Evolutionary conservation across 345 rosid species (phyloP), one percentile per base, ranked within the genome.

Genomic region (Odontarrhena argentea): DNA sequence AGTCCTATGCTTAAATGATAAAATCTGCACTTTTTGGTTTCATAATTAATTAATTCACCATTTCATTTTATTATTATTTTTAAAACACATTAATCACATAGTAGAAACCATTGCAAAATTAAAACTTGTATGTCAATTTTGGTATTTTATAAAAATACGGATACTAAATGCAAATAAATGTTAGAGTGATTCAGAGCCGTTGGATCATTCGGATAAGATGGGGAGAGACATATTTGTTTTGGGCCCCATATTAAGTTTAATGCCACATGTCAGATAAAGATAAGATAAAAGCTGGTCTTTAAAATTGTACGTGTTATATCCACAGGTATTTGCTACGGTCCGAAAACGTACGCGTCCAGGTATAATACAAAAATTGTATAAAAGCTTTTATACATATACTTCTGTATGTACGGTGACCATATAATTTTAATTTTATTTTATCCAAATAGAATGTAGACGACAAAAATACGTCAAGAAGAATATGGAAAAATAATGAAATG

Each of bases 131-230:
- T 54, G 25, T 12, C 7, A 24, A 34, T 9, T 37, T 18, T 52
- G 63, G 55, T 44, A 60, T 11, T 28, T 14, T 74, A 3, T 13
- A 9, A 5, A 42, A 67, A 54, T 53, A 60, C 26, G 0, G 55
- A 52, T 1, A 46, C 57, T 12, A n/a, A 12, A 15, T 44, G 26
- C 1, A 58, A 60, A 15, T 22, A 4, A 4, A 25, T 1, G 2
- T 6, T 2, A 10, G 22, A 13, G 15, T 18, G 37, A 18, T 6
- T 52, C 0, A 60, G 9, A 67, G 58, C 73, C 77, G 77, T 74
- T 67, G 57, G 73, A 74, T 74, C 32, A 3, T 42, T 37, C 38
- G 73, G 73, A 74, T 74, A 74, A 74, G 77, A 74, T 67, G 77
- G 28, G 28, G 61, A 44, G 30, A 38, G 54, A 53, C 40, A 14